Conservation (phyloP, 768 basidiomycete genomes). For the Pleurotus tuber-regium region DNA sequence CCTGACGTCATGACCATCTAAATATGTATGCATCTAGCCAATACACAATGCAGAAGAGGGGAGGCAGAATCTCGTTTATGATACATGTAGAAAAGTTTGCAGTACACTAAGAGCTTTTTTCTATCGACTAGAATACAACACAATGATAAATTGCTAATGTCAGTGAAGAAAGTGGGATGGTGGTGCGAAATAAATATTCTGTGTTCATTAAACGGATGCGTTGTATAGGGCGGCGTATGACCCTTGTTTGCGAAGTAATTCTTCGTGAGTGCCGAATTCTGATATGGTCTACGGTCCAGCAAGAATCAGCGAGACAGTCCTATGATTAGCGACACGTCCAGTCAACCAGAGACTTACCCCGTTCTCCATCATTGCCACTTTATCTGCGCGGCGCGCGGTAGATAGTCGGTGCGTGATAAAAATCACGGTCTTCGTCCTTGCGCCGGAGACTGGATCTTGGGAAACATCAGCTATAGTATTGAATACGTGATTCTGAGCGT, state of each 20-base stretch:
- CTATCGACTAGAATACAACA: conserved; percentile 11
- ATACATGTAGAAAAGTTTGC: neutral
- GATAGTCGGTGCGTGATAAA: conserved; percentile 84
- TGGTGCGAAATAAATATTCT: conserved; percentile 1
- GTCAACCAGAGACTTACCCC: conserved; percentile 49
- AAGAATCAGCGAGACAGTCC: conserved; percentile 10
- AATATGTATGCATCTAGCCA: too few species aligned
- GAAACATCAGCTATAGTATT: conserved; percentile 71
- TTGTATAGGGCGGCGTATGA: conserved; percentile 69
- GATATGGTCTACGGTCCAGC: conserved; percentile 52
- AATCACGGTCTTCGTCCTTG: conserved; percentile 67
- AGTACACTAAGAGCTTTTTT: neutral
- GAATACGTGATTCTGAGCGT: conserved; percentile 78
- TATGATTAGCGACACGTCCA: conserved; percentile 12
- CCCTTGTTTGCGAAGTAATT: conserved; percentile 56
- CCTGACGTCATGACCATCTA: conserved; percentile 23
- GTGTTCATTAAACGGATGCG: conserved; percentile 51
- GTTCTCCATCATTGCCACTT: conserved; percentile 83
- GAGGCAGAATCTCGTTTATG: neutral
- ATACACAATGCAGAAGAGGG: neutral
- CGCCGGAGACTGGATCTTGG: conserved; percentile 47
- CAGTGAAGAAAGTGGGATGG: conserved; percentile 1
- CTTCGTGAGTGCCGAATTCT: conserved; percentile 75
- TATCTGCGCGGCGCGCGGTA: conserved; percentile 80
- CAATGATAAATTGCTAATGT: neutral